Conservation (phyloP, 1,284 basidiomycete genomes). For the Trametes hirsuta region DNA sequence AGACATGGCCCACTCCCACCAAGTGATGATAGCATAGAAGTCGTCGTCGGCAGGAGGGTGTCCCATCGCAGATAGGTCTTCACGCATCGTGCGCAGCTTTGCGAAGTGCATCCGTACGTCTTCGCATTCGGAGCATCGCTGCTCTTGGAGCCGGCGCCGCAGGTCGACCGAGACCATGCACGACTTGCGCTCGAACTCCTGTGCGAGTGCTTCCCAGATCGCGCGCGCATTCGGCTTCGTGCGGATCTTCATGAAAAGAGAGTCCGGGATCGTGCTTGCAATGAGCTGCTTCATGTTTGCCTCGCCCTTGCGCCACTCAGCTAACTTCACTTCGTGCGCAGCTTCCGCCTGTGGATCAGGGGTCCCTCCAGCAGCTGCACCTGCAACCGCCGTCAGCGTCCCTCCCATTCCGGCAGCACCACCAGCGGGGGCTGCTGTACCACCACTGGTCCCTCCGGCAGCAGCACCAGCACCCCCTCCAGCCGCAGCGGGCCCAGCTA, state of each 20-base stretch:
- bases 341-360: background rate
- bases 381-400: background rate
- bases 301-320: slow-evolving; percentile 14
- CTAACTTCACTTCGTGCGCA: background rate
- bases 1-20: too few relatives aligned
- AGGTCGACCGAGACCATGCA: slow-evolving; percentile 25
- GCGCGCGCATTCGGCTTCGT: slow-evolving; percentile 4
- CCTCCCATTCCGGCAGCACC: too few relatives aligned
- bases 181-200: slow-evolving; percentile 19
- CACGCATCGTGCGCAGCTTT: slow-evolving; percentile 18
- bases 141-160: slow-evolving; percentile 20
- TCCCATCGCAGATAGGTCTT: slow-evolving; percentile 28
- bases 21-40: slow-evolving; percentile 16
- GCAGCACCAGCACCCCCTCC: too few relatives aligned
- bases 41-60: slow-evolving; percentile 16
- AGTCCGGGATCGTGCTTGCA: slow-evolving; percentile 16
- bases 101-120: slow-evolving; percentile 26
- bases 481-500: too few relatives aligned
- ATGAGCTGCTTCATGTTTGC: slow-evolving; percentile 15
- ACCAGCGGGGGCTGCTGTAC: too few relatives aligned
- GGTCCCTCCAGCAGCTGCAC: background rate
- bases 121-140: slow-evolving; percentile 18
- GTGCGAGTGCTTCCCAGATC: background rate
- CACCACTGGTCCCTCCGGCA: too few relatives aligned
- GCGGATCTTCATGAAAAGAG: slow-evolving; percentile 16